Evolutionary conservation across 2,329 filamentous ascomycete genomes (phyloP), one percentile per base, ranked within the genome.

Genomic region (Clarireedia monteithiana): DNA sequence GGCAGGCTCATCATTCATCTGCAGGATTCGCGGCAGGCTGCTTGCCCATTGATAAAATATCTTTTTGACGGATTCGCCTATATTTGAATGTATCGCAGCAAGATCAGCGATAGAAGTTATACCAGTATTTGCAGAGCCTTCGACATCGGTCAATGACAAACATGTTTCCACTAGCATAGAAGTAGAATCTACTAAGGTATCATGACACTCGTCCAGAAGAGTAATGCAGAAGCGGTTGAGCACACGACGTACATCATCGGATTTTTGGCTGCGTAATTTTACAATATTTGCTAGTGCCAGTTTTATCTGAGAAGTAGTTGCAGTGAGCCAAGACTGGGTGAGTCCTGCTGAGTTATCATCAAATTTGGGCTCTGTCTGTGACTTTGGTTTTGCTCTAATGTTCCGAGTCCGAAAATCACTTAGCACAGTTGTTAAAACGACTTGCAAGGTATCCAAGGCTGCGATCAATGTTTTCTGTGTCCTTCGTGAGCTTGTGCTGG

Each of bases 41-140:
- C 83, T 82, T 24, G 91, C 80, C 91, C 91, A 96, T 52, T 84
- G 84, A 68, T 92, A 88, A 0, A 95, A 77, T 0, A 82, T 86
- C 27, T 78, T 80, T 63, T 89, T 88, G 26, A 92, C 74, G 2
- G 81, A 73, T 23, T 87, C 83, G 3, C 78, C 73, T 2, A 91
- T 75, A 49, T 80, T 74, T 1, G 78, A 72, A 62, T 90, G 83
- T 10, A 84, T 81, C 40, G 73, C 77, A 5, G 85, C 74, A 26
- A 95, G 73, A 59, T 84, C 78, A 27, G 76, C 76, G 4, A 95
- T 69, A 1, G 80, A 82, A 10, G 58, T 50, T 15, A 68, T 70
- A 5, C 65, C 58, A 50, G 68, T 70, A 5, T 71, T 67, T n/a
- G 23, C 12, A 39, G 64, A 60, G 14, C 62, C 63, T 27, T 77